Evolutionary conservation across 495 filamentous ascomycete genomes (phyloP), one percentile per base, ranked within the genome.

Genomic region (Penicillium roqueforti): DNA sequence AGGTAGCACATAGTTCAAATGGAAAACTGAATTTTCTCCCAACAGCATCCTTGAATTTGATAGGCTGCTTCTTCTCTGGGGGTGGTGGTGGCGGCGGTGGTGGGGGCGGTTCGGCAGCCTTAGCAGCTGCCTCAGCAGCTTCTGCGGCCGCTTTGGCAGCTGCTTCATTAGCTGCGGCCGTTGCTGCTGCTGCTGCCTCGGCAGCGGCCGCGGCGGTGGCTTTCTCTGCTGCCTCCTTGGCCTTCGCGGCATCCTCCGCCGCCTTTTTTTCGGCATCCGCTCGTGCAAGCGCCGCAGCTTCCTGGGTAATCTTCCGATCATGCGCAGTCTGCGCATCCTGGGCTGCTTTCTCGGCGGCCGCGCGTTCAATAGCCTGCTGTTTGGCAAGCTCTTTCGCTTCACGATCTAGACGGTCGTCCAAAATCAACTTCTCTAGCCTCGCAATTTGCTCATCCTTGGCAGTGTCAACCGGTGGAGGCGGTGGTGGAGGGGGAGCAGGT

Each of bases 1-100:
- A 95, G 1, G 85, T 88, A 51, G 83, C 83, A 68, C 88, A 92
- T 19, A 92, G 56, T 56, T 91, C 81, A 58, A 83, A 92, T 3
- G 89, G 89, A 57, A 95, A 92, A 68, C 81, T 89, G 62, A 92
- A 95, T 66, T 91, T 92, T 44, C 89, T 79, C 25, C 88, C 87
- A 23, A 95, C 83, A 14, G 89, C 89, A 66, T 95, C 89, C 66
- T 91, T 91, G 72, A 95, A 92, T 61, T 88, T 87, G 69, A 95
- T 83, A 5, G 83, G 82, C 54, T 78, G 77, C 55, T 83, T 82
- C 59, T 82, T 81, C 41, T 81, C 76, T 4, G 70, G 63, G 13
- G 68, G 61, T 13, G 70, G 66, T 16, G n/a, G n/a, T n/a, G n/a
- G n/a, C n/a, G n/a, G n/a, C n/a, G 67, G 63, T 3, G 70, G 63